Evolutionary conservation across 2,329 filamentous ascomycete species (phyloP).

Genomic region (Nannizziopsis arthrosporioides): DNA sequence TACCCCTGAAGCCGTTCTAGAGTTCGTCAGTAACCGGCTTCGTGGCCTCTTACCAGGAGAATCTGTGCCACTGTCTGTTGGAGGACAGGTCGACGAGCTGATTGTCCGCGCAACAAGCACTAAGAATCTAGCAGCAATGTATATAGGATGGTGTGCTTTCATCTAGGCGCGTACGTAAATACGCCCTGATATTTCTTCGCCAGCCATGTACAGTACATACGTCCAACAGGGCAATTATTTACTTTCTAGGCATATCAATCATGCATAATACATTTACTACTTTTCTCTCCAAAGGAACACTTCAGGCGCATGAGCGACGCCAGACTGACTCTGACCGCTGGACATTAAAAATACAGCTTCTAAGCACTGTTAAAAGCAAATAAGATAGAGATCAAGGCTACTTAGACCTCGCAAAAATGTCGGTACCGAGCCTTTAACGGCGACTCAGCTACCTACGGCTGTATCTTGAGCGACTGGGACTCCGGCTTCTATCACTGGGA

Average conservation of each 20-base stretch:
- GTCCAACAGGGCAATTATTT: too few species aligned
- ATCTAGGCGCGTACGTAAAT: slow-evolving; percentile 11
- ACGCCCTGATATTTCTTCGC: too few species aligned
- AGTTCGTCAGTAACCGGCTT: slow-evolving; percentile 78
- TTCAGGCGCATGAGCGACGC: too few species aligned
- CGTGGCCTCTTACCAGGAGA: slow-evolving; percentile 73
- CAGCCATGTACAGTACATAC: too few species aligned
- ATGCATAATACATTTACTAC: too few species aligned
- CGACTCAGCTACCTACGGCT: slow-evolving; percentile 12
- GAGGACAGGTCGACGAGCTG: slow-evolving; percentile 93
- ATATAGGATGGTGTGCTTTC: slow-evolving; percentile 66
- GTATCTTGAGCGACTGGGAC: slow-evolving; percentile 30
- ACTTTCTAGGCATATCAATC: too few species aligned
- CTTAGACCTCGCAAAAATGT: too few species aligned
- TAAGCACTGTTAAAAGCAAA: too few species aligned
- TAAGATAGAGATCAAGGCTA: too few species aligned
- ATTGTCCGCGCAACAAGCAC: slow-evolving; percentile 76
- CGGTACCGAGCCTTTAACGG: not conserved
- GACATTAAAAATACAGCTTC: too few species aligned
- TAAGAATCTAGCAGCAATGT: slow-evolving; percentile 78
- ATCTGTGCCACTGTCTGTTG: slow-evolving; percentile 83
- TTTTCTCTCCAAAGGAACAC: too few species aligned
- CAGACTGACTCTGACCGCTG: too few species aligned
- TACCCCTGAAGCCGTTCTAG: slow-evolving; percentile 68
- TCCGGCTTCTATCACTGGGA: slow-evolving; percentile 41